These are phyloP conservation scores for Typha latifolia DNA, from an alignment of 176 grass and related monocot species.

Conservation along the genomic window DNA sequence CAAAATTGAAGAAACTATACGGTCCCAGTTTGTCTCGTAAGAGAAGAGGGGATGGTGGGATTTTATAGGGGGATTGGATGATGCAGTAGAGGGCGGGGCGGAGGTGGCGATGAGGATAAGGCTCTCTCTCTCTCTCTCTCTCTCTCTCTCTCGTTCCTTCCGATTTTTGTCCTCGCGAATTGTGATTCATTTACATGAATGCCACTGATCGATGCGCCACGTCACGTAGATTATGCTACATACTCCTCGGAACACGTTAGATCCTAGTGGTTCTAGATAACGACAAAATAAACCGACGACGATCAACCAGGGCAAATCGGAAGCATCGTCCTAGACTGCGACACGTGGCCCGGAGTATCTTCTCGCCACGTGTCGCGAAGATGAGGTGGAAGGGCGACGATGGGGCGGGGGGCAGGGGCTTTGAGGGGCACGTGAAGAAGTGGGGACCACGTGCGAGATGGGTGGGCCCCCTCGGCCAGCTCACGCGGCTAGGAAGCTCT, in stretches of 20 bases:
- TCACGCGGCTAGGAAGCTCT: too few relatives aligned
- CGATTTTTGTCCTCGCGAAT: too few relatives aligned
- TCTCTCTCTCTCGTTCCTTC: conserved; percentile 9
- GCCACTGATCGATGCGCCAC: conserved; percentile 10
- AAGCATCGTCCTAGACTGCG: background rate
- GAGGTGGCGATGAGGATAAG: conserved; percentile 54
- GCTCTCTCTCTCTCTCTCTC: background rate
- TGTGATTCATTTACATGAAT: conserved; percentile 3
- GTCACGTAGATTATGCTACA: background rate
- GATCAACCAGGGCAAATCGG: background rate
- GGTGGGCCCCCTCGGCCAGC: conserved; percentile 9
- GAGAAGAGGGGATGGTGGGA: conserved; percentile 7
- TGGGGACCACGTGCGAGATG: background rate
- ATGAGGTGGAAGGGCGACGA: too few relatives aligned
- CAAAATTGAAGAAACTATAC: too few relatives aligned
- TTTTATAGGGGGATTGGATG: conserved; percentile 29
- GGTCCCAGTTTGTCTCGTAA: conserved; percentile 5
- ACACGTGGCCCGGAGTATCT: conserved; percentile 5
- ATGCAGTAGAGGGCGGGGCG: background rate
- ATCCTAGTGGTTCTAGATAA: conserved; percentile 1
- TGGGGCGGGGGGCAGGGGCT: too few relatives aligned
- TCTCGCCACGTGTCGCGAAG: conserved; percentile 28
- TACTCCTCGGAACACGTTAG: background rate
- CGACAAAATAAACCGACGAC: conserved; percentile 3
- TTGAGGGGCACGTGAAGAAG: conserved; percentile 25